These are phyloP conservation scores for Metarhizium robertsii DNA, from an alignment of 2,329 filamentous ascomycete genomes.

Conservation along the genomic window DNA sequence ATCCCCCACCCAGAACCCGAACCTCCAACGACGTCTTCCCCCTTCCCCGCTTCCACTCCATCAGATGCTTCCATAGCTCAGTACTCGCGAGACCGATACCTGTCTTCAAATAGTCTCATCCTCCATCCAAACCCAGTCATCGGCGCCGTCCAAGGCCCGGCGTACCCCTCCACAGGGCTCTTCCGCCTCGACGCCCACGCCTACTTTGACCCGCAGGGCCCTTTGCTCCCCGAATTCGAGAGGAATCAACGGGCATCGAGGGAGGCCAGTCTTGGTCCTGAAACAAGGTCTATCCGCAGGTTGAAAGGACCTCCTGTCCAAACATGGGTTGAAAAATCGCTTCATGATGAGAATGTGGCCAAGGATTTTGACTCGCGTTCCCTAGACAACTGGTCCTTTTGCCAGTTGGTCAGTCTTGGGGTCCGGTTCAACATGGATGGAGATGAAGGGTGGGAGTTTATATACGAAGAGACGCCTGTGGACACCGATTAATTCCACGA, in stretches of 20 bases:
- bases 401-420: constrained; percentile 14
- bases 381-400: constrained; percentile 11
- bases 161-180: constrained; percentile 36
- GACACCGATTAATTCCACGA: neutral
- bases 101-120: constrained; percentile 31
- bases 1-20: constrained; percentile 41
- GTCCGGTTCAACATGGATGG: constrained; percentile 18
- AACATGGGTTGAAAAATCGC: neutral
- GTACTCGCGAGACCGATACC: constrained; percentile 18
- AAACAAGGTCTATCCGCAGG: constrained; percentile 16
- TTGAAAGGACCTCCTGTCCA: constrained; percentile 11
- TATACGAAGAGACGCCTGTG: constrained; percentile 20
- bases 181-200: constrained; percentile 41
- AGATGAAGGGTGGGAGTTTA: constrained; percentile 24
- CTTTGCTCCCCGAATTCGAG: constrained; percentile 35
- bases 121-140: constrained; percentile 36
- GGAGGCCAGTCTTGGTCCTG: constrained; percentile 16
- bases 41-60: neutral
- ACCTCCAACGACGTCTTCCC: constrained; percentile 21
- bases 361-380: constrained; percentile 19
- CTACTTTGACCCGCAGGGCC: constrained; percentile 29
- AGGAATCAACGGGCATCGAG: constrained; percentile 33
- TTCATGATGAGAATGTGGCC: constrained; percentile 8
- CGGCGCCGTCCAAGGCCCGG: constrained; percentile 46
- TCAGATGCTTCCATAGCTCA: constrained; percentile 9